Percentiles rank a stretch among this genome's conserved stretches.
phyloP scores from a whole-genome alignment of 495 filamentous ascomycete species.

The Penicillium nucicola region DNA sequence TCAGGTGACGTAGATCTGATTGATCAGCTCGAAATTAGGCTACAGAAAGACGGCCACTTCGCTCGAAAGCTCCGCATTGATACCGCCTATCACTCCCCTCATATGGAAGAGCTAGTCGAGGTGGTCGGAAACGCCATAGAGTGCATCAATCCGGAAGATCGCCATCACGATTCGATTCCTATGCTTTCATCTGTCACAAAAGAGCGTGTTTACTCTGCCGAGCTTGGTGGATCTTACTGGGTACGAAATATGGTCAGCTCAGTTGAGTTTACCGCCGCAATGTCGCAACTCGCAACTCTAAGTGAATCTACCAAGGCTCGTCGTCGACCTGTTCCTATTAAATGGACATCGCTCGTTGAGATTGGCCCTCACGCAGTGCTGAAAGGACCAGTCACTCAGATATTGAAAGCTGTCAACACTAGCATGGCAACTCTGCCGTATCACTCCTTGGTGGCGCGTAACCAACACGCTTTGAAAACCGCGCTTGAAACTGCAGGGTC shows the following conservation, averaged over 20 bases:
- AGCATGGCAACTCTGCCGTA: conserved; percentile 32
- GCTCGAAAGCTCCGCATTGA: conserved; percentile 42
- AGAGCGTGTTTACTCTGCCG: conserved; percentile 11
- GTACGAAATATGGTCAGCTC: conserved; percentile 39
- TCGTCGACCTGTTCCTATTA: conserved; percentile 15
- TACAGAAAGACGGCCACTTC: conserved; percentile 36
- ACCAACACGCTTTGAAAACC: conserved; percentile 28
- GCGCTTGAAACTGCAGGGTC: conserved; percentile 31
- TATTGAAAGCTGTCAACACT: conserved; percentile 35
- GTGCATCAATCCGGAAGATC: conserved; percentile 15
- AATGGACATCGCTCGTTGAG: conserved; percentile 37
- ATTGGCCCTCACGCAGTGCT: conserved; percentile 60
- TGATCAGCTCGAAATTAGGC: conserved; percentile 20
- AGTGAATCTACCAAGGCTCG: conserved; percentile 18
- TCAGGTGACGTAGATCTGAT: conserved; percentile 40
- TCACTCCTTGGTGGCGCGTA: conserved; percentile 26
- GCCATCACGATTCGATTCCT: conserved; percentile 12
- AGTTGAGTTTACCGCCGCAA: conserved; percentile 41
- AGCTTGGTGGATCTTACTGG: conserved; percentile 36
- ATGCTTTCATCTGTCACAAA: conserved; percentile 41
- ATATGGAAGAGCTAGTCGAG: conserved; percentile 33
- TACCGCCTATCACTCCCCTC: conserved; percentile 54
- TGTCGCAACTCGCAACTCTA: conserved; percentile 10
- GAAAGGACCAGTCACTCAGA: conserved; percentile 57
- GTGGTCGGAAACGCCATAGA: conserved; percentile 15